Evolutionary conservation across 345 rosid species (phyloP).

Genomic region (Zanthoxylum bungeanum): DNA sequence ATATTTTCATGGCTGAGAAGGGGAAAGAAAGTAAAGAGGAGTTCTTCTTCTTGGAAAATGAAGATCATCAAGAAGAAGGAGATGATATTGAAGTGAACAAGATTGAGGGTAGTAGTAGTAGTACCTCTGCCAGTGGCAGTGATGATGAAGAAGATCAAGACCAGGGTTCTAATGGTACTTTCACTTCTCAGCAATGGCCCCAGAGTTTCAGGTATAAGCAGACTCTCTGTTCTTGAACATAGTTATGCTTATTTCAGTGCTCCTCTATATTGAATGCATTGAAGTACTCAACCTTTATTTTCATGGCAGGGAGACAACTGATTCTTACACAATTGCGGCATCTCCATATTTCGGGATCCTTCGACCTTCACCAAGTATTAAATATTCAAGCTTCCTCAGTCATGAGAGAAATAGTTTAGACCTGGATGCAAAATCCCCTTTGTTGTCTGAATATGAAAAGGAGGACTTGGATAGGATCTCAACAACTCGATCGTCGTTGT

Average conservation of each 20-base stretch:
- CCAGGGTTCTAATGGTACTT: slow-evolving; percentile 11
- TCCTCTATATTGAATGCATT: neutral
- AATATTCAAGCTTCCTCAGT: slow-evolving; percentile 28
- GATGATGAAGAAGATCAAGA: slow-evolving; percentile 28
- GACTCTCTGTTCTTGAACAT: neutral
- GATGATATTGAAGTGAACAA: slow-evolving; percentile 36
- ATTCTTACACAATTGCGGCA: slow-evolving; percentile 71
- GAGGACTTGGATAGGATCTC: slow-evolving; percentile 46
- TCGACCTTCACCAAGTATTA: slow-evolving; percentile 33
- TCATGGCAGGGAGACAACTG: slow-evolving; percentile 59
- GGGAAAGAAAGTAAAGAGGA: slow-evolving; percentile 26
- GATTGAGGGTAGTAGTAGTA: slow-evolving; percentile 22
- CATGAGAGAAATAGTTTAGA: slow-evolving; percentile 43
- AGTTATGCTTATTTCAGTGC: neutral
- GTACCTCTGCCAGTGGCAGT: slow-evolving; percentile 17
- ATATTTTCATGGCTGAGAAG: slow-evolving; percentile 22
- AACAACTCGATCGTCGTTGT: slow-evolving; percentile 50
- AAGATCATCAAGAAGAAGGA: slow-evolving; percentile 30
- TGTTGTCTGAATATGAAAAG: slow-evolving; percentile 49
- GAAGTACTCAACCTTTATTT: neutral
- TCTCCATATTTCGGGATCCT: slow-evolving; percentile 65
- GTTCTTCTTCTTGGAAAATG: slow-evolving; percentile 38
- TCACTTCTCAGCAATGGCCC: slow-evolving; percentile 72
- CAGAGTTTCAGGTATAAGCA: slow-evolving; percentile 58
- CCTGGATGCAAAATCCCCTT: slow-evolving; percentile 44